Base-by-base conservation (phyloP, 768 basidiomycete genomes). In the Favolaschia claudopus region DNA sequence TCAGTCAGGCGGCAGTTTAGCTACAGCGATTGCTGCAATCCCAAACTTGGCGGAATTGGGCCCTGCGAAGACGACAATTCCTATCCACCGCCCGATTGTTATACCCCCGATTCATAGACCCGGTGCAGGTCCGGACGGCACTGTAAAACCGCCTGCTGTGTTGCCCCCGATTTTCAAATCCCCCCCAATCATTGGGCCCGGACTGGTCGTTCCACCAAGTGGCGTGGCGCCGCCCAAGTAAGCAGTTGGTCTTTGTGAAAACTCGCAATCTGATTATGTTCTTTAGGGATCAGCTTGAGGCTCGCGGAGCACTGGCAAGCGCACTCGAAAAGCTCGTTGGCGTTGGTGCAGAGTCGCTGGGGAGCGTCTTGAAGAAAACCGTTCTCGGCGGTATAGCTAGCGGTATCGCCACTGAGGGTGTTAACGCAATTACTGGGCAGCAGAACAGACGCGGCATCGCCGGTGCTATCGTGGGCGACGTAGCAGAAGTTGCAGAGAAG, bases 341-440 rank as follows among this genome's bases (percentile, higher is more conserved):
- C 4, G 59, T 29, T 9, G 59, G 59, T 27, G 59, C 19, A 19
- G 59, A 54, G 7, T 36, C 46, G 36, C 52, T 60, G 7, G 52
- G 50, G 39, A 55, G 46, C 25, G 59, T 60, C 9, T 25, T 60
- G 8, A 60, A 60, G 34, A 60, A 60, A 8, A 53, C 59, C 2
- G 15, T 60, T 22, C 29, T 60, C 25, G 59, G 59, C 3, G 59
- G 59, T 20, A 47, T 38, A 22, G 59, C 59, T 33, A 49, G 46
- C 33, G 59, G 59, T 24, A 53, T 24, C 7, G 60, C 53, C 2
- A 38, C 38, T 1, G 53, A 49, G 24, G 59, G 47, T 38, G 53
- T 50, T 10, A 39, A 53, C 38, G 33, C 50, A 1, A 39, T 19
- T 22, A 20, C 58, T 8, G 46, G 52, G 19, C 50, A 59, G 31